These are phyloP conservation scores for Diaporthe citriasiana DNA, from an alignment of 2,329 filamentous ascomycete genomes.

Conservation along the genomic window DNA sequence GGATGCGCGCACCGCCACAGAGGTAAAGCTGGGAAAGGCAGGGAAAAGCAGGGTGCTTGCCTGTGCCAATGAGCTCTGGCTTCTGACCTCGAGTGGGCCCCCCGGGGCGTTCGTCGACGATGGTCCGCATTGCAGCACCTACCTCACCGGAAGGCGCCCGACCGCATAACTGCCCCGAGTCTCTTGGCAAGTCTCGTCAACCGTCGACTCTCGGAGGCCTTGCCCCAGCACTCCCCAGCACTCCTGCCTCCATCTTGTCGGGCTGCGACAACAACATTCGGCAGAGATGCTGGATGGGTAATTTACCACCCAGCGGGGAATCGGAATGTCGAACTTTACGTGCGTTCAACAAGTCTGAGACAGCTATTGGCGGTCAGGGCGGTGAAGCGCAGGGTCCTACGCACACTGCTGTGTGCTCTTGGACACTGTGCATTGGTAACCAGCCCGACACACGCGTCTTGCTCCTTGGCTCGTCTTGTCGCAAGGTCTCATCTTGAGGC, in stretches of 20 bases:
- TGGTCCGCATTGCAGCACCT: neutral
- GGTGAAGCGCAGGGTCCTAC: slow-evolving; percentile 4
- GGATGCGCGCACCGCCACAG: slow-evolving; percentile 22
- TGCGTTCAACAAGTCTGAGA: slow-evolving; percentile 30
- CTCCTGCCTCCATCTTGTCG: neutral
- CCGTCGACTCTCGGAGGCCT: neutral
- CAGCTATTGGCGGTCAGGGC: slow-evolving; percentile 21
- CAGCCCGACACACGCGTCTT: slow-evolving; percentile 14
- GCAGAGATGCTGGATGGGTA: neutral
- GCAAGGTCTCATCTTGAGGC: slow-evolving; percentile 11
- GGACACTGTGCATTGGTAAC: slow-evolving; percentile 4
- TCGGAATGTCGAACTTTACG: neutral
- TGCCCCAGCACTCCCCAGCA: too few relatives aligned
- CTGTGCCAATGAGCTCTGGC: neutral
- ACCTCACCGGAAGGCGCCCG: slow-evolving; percentile 1
- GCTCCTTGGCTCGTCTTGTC: slow-evolving; percentile 15
- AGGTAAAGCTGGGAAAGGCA: neutral
- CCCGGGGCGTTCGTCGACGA: slow-evolving; percentile 1
- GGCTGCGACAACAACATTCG: neutral
- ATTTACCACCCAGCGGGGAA: neutral
- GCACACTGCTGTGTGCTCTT: neutral
- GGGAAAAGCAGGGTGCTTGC: slow-evolving; percentile 12
- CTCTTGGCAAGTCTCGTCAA: slow-evolving; percentile 4
- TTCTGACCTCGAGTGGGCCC: neutral
- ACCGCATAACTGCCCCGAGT: neutral